Base-by-base conservation (phyloP, 768 basidiomycete genomes). In the Suillus lakei region DNA sequence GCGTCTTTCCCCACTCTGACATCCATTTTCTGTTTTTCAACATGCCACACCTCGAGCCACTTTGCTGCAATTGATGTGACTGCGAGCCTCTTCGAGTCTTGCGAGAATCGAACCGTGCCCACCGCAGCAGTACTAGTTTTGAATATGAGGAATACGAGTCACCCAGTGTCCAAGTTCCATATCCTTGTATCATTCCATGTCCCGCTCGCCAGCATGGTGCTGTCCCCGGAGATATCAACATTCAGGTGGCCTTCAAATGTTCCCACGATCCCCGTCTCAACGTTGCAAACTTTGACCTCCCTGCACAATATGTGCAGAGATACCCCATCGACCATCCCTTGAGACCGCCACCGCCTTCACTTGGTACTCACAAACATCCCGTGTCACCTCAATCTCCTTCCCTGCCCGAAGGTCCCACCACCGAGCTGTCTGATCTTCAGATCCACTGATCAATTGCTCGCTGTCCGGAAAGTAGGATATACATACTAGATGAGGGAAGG, bases 141-240 rank as follows among this genome's bases (percentile, higher is more conserved):
- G 21, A 58, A 34, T 23, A 44, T 5, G 7, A 38, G 34, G 21
- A 58, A 34, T 23, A 44, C 12, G 7, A 38, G 34, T 53, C n/a
- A 23, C 18, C 63, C 63, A 12, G 63, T 64, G 1, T 13, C 21
- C 10, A 64, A 4, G 13, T 4, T 46, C 32, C 41, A 66, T 9
- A 66, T 13, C 13, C 61, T n/a, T n/a, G 50, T 68, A n/a, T 23
- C n/a, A 36, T 66, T 65, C 10, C 56, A n/a, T n/a, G n/a, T n/a
- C 10, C 21, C 65, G 7, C 54, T 61, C 13, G 59, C 62, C 38
- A 68, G 34, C 7, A 50, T 15, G 21, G 9, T 58, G 23, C 66
- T 56, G 32, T 68, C 66, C 4, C 62, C 66, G 4, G 66, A 67
- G 46, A 68, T 53, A 30, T 30, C 51, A 13, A 53, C 18, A 28